Evolutionary conservation across 495 filamentous ascomycete genomes (phyloP).

Genomic region (Aspergillus coremiiformis): DNA sequence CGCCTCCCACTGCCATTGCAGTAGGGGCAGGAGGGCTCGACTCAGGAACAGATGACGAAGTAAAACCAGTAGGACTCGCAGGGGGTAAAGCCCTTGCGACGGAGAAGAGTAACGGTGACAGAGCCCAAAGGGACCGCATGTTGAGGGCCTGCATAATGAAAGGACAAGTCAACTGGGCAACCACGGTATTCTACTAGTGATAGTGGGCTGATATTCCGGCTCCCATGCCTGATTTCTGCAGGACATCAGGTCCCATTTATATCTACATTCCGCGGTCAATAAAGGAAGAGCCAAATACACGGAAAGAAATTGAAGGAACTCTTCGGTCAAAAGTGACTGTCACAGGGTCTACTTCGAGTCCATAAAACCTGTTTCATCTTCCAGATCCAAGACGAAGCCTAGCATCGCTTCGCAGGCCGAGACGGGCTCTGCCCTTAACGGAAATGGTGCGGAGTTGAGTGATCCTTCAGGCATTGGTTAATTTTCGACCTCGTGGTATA

Average conservation of each 20-base stretch:
- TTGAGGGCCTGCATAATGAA: constrained; percentile 8
- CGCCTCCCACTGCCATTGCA: constrained; percentile 32
- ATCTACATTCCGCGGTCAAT: too few relatives aligned
- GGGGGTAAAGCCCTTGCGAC: constrained; percentile 13
- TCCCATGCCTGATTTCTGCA: not conserved
- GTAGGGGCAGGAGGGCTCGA: constrained; percentile 8
- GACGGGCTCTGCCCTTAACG: constrained; percentile 10
- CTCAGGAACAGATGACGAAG: not conserved
- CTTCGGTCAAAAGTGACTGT: not conserved
- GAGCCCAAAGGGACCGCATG: constrained; percentile 8
- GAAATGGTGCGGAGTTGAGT: constrained; percentile 8
- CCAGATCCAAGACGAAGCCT: not conserved
- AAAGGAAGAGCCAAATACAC: constrained; percentile 2
- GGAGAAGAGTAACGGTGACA: constrained; percentile 7
- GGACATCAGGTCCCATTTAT: not conserved
- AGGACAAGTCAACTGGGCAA: not conserved
- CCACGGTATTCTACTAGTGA: not conserved
- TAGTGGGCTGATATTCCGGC: not conserved
- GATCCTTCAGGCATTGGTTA: constrained; percentile 9
- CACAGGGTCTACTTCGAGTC: not conserved
- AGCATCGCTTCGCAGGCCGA: not conserved
- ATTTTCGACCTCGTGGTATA: not conserved
- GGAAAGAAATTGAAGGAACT: not conserved
- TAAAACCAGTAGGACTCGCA: constrained; percentile 10
- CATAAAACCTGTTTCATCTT: not conserved